Conservation (phyloP, 2,329 filamentous ascomycete genomes). For the Bimuria novae-zelandiae region DNA sequence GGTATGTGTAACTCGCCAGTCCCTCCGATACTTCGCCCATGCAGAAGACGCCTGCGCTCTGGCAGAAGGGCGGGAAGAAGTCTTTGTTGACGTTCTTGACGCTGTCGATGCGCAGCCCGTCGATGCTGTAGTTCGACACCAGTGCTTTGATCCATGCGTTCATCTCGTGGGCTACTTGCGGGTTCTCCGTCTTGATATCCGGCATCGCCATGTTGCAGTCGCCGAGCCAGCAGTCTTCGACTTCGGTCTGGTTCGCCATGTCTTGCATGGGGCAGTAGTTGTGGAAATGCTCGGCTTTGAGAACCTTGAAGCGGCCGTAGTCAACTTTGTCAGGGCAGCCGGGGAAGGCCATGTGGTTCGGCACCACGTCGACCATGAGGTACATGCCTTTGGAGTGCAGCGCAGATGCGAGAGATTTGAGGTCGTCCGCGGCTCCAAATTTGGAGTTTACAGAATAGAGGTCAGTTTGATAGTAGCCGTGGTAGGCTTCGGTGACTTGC, state of each 20-base stretch:
- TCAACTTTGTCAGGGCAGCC: conserved; percentile 18
- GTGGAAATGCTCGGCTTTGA: conserved; percentile 15
- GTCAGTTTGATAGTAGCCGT: conserved; percentile 52
- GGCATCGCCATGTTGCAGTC: conserved; percentile 23
- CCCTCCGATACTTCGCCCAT: conserved; percentile 45
- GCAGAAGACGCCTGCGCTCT: conserved; percentile 54
- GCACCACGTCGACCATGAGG: conserved; percentile 54
- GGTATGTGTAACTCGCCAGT: conserved; percentile 28
- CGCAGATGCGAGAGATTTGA: conserved; percentile 47
- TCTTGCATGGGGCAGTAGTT: conserved; percentile 12
- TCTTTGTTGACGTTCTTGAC: conserved; percentile 62
- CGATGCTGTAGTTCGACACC: conserved; percentile 31
- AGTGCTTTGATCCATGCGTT: conserved; percentile 14
- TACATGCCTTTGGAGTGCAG: conserved; percentile 46
- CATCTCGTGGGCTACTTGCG: conserved; percentile 10
- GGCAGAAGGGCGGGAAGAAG: conserved; percentile 60
- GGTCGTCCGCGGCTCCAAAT: conserved; percentile 50
- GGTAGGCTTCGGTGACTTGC: conserved; percentile 48
- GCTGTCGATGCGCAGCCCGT: conserved; percentile 63
- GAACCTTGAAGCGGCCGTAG: conserved; percentile 8
- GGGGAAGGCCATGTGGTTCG: conserved; percentile 45
- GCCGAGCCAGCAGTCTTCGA: conserved; percentile 22
- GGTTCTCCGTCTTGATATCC: conserved; percentile 20
- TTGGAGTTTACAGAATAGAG: conserved; percentile 51
- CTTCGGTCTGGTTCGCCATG: conserved; percentile 18